phyloP scores from a whole-genome alignment of 2,329 filamentous ascomycete species.

The Epichloe glyceriae region DNA sequence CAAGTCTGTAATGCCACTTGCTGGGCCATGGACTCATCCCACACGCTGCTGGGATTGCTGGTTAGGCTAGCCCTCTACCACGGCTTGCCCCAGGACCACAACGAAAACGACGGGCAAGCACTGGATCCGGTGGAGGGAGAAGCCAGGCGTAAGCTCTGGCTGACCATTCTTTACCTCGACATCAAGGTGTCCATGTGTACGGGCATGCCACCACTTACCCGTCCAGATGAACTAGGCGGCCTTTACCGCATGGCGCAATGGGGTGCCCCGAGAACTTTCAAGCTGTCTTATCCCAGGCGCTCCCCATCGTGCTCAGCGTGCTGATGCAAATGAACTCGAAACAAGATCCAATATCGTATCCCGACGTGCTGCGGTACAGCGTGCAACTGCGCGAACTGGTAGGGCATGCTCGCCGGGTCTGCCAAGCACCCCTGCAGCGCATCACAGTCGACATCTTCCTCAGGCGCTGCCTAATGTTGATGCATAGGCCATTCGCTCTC shows the following conservation, averaged over 20 bases:
- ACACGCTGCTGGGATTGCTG: slow-evolving; percentile 21
- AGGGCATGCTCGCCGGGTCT: slow-evolving; percentile 17
- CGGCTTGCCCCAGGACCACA: slow-evolving; percentile 20
- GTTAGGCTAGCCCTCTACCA: slow-evolving; percentile 22
- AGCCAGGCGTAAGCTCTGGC: slow-evolving; percentile 19
- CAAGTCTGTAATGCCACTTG: slow-evolving; percentile 24
- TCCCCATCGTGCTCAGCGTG: slow-evolving; percentile 19
- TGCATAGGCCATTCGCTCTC: slow-evolving; percentile 23
- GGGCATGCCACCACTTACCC: slow-evolving; percentile 22
- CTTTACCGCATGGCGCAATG: slow-evolving; percentile 15
- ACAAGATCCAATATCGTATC: slow-evolving; percentile 18
- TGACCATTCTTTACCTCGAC: slow-evolving; percentile 24
- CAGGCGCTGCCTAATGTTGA: slow-evolving; percentile 22
- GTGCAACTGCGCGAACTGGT: slow-evolving; percentile 20
- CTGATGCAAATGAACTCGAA: slow-evolving; percentile 21
- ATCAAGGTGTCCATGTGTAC: slow-evolving; percentile 23
- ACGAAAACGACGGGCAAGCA: slow-evolving; percentile 13
- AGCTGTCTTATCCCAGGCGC: slow-evolving; percentile 18
- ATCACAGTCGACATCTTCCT: slow-evolving; percentile 23
- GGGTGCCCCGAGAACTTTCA: slow-evolving; percentile 18
- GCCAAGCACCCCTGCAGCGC: slow-evolving; percentile 17
- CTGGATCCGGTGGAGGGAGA: slow-evolving; percentile 15
- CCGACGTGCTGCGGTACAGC: slow-evolving; percentile 21
- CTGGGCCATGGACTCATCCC: slow-evolving; percentile 24
- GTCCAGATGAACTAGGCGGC: slow-evolving; percentile 18